Conservation (phyloP, 2,329 filamentous ascomycete genomes). For the Ophiostoma ips region DNA sequence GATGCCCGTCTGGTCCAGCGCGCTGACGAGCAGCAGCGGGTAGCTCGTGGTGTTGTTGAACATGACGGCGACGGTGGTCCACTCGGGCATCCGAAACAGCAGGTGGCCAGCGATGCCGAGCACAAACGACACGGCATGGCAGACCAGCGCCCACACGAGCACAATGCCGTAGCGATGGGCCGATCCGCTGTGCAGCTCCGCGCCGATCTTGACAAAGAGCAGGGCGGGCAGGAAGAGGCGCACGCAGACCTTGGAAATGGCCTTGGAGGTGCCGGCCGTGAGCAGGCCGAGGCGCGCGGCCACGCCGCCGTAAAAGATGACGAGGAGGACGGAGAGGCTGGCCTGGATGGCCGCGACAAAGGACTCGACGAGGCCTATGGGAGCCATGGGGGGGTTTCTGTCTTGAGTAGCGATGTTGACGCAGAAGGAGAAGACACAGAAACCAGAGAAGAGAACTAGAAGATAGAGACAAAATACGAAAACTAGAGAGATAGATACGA, state of each 20-base stretch:
- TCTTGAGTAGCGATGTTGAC: too few relatives aligned
- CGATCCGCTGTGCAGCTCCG: slow-evolving; percentile 24
- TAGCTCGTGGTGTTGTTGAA: slow-evolving; percentile 37
- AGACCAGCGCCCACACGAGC: slow-evolving; percentile 27
- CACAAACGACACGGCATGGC: slow-evolving; percentile 26
- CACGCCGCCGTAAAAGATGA: slow-evolving; percentile 29
- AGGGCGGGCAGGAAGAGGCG: slow-evolving; percentile 33
- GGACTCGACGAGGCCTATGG: slow-evolving; percentile 21
- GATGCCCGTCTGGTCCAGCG: slow-evolving; percentile 37
- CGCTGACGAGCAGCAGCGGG: slow-evolving; percentile 30
- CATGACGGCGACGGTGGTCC: slow-evolving; percentile 30
- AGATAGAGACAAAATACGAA: neutral
- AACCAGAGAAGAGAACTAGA: neutral
- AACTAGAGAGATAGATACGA: too few relatives aligned
- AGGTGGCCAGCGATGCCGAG: slow-evolving; percentile 25
- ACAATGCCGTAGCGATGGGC: slow-evolving; percentile 25
- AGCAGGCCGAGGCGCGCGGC: slow-evolving; percentile 27
- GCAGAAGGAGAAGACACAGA: neutral
- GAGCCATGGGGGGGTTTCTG: slow-evolving; percentile 10
- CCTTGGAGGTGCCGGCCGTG: slow-evolving; percentile 22
- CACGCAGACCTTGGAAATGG: slow-evolving; percentile 32
- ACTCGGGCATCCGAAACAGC: slow-evolving; percentile 29
- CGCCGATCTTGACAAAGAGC: slow-evolving; percentile 31
- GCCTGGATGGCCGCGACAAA: slow-evolving; percentile 33
- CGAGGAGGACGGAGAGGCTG: slow-evolving; percentile 31